A percentile compares a stretch with the other conserved stretches of the same genome.
Conservation (phyloP, 2,329 filamentous ascomycete genomes). For the Ophiosphaerella herpotricha region DNA sequence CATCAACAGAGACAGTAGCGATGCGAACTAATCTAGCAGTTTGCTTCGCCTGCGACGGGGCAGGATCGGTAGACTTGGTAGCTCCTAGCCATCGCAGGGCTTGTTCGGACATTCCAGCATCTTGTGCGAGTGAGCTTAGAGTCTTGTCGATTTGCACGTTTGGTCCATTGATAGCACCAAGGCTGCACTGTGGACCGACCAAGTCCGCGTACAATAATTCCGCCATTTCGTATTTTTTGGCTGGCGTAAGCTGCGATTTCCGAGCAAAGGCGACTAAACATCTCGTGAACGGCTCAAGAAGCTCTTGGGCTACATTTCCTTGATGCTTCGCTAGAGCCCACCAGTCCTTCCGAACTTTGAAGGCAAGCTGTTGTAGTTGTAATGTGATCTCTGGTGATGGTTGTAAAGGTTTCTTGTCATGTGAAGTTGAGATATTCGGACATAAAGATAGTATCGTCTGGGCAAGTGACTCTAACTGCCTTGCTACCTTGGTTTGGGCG, state of each 20-base stretch:
- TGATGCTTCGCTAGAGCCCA: constrained; percentile 67
- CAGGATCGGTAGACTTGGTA: constrained; percentile 10
- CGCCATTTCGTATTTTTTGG: constrained; percentile 49
- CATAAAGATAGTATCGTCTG: constrained; percentile 68
- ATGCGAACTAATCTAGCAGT: constrained; percentile 32
- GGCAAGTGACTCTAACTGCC: constrained; percentile 69
- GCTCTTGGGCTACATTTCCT: constrained; percentile 65
- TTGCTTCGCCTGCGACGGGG: constrained; percentile 26
- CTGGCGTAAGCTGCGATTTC: constrained; percentile 48
- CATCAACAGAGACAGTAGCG: constrained; percentile 39
- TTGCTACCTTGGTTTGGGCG: constrained; percentile 60
- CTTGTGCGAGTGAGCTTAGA: constrained; percentile 41
- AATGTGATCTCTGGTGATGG: constrained; percentile 63
- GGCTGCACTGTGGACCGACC: constrained; percentile 4
- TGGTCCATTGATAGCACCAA: not conserved
- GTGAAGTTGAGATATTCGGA: constrained; percentile 67
- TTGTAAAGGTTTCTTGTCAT: constrained; percentile 65
- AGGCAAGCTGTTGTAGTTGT: constrained; percentile 66
- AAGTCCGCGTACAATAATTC: constrained; percentile 33
- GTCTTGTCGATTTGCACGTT: constrained; percentile 16
- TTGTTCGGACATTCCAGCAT: constrained; percentile 38
- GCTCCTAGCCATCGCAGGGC: constrained; percentile 39
- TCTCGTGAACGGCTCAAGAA: constrained; percentile 67
- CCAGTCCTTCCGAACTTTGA: constrained; percentile 66
- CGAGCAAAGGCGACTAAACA: constrained; percentile 66